phyloP scores from a whole-genome alignment of 2,329 filamentous ascomycete species.

The Fusarium mundagurra region DNA sequence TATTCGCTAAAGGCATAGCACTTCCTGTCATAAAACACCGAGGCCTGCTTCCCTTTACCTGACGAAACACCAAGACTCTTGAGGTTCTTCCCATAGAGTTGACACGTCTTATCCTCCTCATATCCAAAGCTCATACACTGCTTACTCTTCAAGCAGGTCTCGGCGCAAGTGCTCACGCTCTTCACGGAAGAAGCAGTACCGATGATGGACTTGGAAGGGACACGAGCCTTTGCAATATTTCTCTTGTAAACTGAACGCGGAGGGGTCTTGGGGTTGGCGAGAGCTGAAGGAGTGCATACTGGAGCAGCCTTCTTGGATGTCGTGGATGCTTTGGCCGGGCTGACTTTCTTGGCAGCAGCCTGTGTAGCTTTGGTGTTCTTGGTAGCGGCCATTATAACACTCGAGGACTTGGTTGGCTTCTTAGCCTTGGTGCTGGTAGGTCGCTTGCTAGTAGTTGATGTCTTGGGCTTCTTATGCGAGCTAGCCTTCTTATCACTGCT shows the following conservation, averaged over 20 bases:
- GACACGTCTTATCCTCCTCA: background rate
- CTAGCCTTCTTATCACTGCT: background rate
- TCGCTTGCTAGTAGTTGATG: background rate
- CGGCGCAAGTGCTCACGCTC: background rate
- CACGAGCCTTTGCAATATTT: background rate
- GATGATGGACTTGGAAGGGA: background rate
- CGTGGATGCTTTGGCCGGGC: background rate
- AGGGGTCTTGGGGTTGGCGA: background rate
- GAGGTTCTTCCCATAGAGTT: background rate
- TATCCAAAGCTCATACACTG: slow-evolving; percentile 4
- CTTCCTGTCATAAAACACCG: background rate
- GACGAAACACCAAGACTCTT: background rate
- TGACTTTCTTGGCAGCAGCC: rapidly evolving
- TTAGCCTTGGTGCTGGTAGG: background rate
- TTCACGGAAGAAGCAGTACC: background rate
- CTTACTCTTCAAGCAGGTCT: background rate
- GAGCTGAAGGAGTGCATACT: background rate
- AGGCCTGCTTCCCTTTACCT: background rate
- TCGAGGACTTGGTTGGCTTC: background rate
- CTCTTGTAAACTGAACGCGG: background rate
- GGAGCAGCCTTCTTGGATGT: background rate
- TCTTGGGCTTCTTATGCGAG: background rate
- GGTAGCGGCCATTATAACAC: background rate
- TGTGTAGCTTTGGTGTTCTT: background rate
- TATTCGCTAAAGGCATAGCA: background rate